These are phyloP conservation scores for Chlamydomonas incerta DNA, from an alignment of 139 green algal species.

Conservation along the genomic window DNA sequence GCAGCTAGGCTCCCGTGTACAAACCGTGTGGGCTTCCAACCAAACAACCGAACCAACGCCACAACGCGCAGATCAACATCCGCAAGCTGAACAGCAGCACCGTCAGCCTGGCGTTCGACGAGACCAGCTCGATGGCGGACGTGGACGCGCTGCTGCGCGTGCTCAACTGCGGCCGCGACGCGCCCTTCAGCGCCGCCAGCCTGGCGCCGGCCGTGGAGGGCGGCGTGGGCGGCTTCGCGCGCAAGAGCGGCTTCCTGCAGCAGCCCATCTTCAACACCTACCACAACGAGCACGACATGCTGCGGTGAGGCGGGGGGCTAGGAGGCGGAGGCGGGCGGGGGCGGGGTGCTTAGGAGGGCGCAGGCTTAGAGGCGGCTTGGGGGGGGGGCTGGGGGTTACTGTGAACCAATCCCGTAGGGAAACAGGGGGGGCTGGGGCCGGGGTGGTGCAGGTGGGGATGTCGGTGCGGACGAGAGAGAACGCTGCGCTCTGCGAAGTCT, in stretches of 20 bases:
- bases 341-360: too few species aligned
- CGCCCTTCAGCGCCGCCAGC: slow-evolving; percentile 80
- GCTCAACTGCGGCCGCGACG: slow-evolving; percentile 71
- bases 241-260: slow-evolving; percentile 81
- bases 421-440: too few species aligned
- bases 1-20: too few species aligned
- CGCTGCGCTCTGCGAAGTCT: too few species aligned
- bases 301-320: slow-evolving; percentile 41
- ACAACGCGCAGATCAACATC: slow-evolving; percentile 87
- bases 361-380: too few species aligned
- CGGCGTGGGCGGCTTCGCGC: slow-evolving; percentile 66
- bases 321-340: too few species aligned
- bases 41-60: too few species aligned
- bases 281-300: slow-evolving; percentile 83
- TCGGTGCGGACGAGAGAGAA: too few species aligned
- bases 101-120: slow-evolving; percentile 91
- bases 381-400: too few species aligned
- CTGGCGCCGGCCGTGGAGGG: slow-evolving; percentile 72
- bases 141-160: slow-evolving; percentile 89
- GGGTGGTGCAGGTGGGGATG: too few species aligned
- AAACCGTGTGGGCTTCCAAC: too few species aligned
- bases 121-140: slow-evolving; percentile 93
- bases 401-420: too few species aligned
- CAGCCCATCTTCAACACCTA: slow-evolving; percentile 95
- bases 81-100: slow-evolving; percentile 77